phyloP scores from a whole-genome alignment of 768 basidiomycete species.

The Boletellus ananiceps region DNA sequence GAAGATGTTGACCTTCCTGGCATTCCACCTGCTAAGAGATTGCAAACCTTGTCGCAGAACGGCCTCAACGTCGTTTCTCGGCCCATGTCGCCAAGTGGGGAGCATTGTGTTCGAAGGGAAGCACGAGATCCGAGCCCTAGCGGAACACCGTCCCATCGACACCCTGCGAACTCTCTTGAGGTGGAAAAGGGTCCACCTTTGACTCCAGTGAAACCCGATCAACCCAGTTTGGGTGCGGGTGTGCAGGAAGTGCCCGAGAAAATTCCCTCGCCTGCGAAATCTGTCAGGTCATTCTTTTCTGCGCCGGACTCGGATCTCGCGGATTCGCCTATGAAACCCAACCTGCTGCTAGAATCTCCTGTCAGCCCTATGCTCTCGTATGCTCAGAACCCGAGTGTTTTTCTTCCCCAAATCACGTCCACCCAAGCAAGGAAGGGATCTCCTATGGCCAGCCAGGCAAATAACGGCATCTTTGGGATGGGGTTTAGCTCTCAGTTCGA shows the following conservation, averaged over 20 bases:
- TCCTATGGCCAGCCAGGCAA: slow-evolving; percentile 12
- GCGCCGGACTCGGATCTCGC: slow-evolving; percentile 34
- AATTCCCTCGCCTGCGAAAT: slow-evolving; percentile 29
- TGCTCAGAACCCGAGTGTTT: slow-evolving; percentile 31
- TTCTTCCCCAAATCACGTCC: slow-evolving; percentile 36
- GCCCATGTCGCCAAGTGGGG: slow-evolving; percentile 10
- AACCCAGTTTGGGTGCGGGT: neutral
- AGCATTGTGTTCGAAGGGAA: neutral
- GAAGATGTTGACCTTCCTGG: slow-evolving; percentile 18
- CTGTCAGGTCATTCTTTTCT: slow-evolving; percentile 35
- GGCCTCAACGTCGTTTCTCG: neutral
- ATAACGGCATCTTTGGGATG: slow-evolving; percentile 33
- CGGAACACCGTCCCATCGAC: neutral
- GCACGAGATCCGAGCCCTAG: neutral
- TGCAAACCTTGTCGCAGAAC: slow-evolving; percentile 12
- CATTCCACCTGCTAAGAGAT: slow-evolving; percentile 25
- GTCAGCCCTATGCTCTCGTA: slow-evolving; percentile 33
- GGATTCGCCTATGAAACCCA: slow-evolving; percentile 22
- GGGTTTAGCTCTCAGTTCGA: slow-evolving; percentile 58
- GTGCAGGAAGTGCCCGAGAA: slow-evolving; percentile 3
- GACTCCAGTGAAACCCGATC: slow-evolving; percentile 4
- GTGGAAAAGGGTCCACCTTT: neutral
- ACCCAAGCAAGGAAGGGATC: slow-evolving; percentile 29
- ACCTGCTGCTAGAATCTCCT: slow-evolving; percentile 32
- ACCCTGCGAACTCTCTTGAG: neutral